These are phyloP conservation scores for Leishmania mexicana DNA, from an alignment of 208 protist genomes.

Conservation along the genomic window DNA sequence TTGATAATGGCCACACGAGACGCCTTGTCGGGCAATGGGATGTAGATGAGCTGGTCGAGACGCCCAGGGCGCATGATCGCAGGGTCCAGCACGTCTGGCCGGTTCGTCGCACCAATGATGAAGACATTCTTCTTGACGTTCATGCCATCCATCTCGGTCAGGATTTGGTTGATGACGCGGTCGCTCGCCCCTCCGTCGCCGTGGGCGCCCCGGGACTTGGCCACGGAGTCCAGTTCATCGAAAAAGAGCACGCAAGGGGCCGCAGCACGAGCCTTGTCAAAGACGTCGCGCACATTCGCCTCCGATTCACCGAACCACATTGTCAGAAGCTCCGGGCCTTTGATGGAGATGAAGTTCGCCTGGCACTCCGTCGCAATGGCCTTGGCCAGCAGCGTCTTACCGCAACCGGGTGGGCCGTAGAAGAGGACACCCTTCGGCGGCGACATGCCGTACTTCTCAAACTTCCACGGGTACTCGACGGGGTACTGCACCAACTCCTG, in stretches of 20 bases:
- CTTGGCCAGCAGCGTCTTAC: conserved; percentile 98
- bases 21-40: conserved; percentile 98
- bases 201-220: conserved; percentile 94
- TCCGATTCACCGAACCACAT: conserved; percentile 99
- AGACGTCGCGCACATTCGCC: conserved; percentile 99
- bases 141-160: conserved; percentile 99
- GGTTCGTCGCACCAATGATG: conserved; percentile 99
- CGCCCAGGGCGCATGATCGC: conserved; percentile 99
- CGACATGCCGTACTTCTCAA: conserved; percentile 99
- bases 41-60: conserved; percentile 98
- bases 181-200: conserved; percentile 99
- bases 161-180: conserved; percentile 99
- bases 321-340: conserved; percentile 99
- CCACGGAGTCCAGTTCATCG: conserved; percentile 99
- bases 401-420: conserved; percentile 99
- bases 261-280: conserved; percentile 99
- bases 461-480: conserved; percentile 99
- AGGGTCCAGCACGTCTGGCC: conserved; percentile 99
- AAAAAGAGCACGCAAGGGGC: conserved; percentile 99
- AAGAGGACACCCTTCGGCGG: conserved; percentile 98
- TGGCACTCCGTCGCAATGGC: conserved; percentile 99
- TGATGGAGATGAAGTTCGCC: conserved; percentile 99
- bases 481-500: conserved; percentile 99
- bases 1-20: conserved; percentile 98
- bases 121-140: conserved; percentile 99